Evolutionary conservation across 2,329 filamentous ascomycete species (phyloP).

Genomic region (Hymenoscyphus albidus): DNA sequence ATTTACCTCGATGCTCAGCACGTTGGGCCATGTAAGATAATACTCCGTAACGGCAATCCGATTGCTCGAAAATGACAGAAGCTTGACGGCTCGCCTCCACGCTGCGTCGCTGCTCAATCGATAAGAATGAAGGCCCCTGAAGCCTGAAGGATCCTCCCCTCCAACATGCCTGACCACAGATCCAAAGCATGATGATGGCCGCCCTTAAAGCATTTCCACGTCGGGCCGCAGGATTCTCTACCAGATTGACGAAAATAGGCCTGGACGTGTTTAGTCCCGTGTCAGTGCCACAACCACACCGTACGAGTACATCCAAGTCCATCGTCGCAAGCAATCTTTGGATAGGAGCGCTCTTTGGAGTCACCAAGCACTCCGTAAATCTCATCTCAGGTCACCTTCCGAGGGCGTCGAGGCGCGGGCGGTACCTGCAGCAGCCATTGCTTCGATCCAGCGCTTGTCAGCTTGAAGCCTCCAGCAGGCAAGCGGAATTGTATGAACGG

Average conservation of each 20-base stretch:
- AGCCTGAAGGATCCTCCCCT: conserved; percentile 8
- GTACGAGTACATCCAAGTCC: background rate
- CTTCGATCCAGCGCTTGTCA: background rate
- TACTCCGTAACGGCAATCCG: background rate
- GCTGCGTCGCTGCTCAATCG: conserved; percentile 7
- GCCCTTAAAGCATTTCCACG: conserved; percentile 5
- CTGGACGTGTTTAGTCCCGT: background rate
- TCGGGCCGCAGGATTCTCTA: background rate
- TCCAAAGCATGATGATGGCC: conserved; percentile 9
- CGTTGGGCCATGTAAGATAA: background rate
- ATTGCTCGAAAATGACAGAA: background rate
- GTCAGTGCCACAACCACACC: conserved; percentile 1
- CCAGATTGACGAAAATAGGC: conserved; percentile 13
- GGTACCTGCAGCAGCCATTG: background rate
- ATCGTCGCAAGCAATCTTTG: background rate
- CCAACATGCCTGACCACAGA: background rate
- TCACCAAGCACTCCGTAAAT: background rate
- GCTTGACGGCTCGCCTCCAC: conserved; percentile 7
- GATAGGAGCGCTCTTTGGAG: background rate
- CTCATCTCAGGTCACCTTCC: background rate
- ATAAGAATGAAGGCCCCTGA: conserved; percentile 3
- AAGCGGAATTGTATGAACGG: background rate
- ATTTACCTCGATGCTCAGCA: background rate
- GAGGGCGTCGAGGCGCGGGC: background rate
- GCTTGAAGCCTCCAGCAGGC: background rate